Evolutionary conservation across 306 rosid genomes (phyloP).

Genomic region (Abrus precatorius): DNA sequence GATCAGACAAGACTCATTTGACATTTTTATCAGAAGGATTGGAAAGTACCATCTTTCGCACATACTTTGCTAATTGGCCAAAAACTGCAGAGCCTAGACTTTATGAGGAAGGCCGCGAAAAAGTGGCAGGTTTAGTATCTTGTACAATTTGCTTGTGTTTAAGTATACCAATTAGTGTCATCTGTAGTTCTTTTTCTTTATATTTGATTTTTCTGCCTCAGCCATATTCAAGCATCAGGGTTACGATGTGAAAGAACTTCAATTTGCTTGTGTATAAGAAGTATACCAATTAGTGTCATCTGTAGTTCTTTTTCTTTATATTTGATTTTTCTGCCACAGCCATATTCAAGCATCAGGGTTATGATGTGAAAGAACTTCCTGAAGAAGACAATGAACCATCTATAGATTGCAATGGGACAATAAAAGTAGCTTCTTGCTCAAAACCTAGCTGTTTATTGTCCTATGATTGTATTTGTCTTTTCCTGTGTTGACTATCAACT

Average conservation of each 20-base stretch:
- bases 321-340: constrained; percentile 63
- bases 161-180: constrained; percentile 15
- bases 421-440: constrained; percentile 68
- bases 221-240: constrained; percentile 99
- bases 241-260: constrained; percentile 90
- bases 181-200: constrained; percentile 41
- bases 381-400: constrained; percentile 72
- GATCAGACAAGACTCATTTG: constrained; percentile 77
- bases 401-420: constrained; percentile 74
- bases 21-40: constrained; percentile 85
- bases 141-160: constrained; percentile 36
- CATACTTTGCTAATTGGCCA: constrained; percentile 83
- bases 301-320: background rate
- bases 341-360: constrained; percentile 98
- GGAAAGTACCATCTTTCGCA: constrained; percentile 75
- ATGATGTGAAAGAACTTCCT: constrained; percentile 92
- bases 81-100: constrained; percentile 74
- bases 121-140: constrained; percentile 88
- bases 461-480: constrained; percentile 19
- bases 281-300: too few species aligned
- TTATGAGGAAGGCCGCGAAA: constrained; percentile 94
- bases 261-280: too few species aligned
- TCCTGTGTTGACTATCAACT: constrained; percentile 45
- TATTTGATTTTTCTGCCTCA: constrained; percentile 52
- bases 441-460: constrained; percentile 1